Evolutionary conservation across 805 yeast species (phyloP).

Genomic region (Zygosaccharomyces gambellarensis): DNA sequence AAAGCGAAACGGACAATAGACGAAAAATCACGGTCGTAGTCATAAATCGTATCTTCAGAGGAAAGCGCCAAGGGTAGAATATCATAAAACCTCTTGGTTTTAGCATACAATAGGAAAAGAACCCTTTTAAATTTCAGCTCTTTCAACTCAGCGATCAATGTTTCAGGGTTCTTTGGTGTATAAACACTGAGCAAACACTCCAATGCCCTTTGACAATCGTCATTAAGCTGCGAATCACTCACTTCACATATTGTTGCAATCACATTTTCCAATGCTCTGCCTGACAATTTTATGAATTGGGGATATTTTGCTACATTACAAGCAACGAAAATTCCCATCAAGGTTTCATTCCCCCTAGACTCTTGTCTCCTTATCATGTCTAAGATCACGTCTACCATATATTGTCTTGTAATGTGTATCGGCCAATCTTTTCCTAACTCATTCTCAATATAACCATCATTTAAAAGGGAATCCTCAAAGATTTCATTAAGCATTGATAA

Average conservation of each 20-base stretch:
- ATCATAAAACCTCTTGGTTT: slow-evolving; percentile 13
- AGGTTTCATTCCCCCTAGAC: slow-evolving; percentile 31
- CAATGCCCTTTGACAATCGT: slow-evolving; percentile 71
- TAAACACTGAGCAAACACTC: slow-evolving; percentile 65
- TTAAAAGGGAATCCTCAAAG: slow-evolving; percentile 72
- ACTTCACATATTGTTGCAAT: slow-evolving; percentile 47
- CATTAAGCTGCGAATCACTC: slow-evolving; percentile 32
- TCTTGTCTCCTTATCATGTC: slow-evolving; percentile 44
- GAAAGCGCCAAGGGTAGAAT: slow-evolving; percentile 12
- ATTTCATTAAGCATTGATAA: slow-evolving; percentile 71
- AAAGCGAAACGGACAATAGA: slow-evolving; percentile 5
- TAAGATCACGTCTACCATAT: slow-evolving; percentile 65
- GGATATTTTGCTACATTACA: slow-evolving; percentile 78
- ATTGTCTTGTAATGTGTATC: slow-evolving; percentile 58
- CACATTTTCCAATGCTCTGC: slow-evolving; percentile 46
- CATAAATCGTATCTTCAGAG: slow-evolving; percentile 7
- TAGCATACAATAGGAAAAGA: slow-evolving; percentile 23
- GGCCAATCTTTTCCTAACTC: slow-evolving; percentile 3
- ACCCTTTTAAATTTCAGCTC: slow-evolving; percentile 22
- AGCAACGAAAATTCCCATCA: slow-evolving; percentile 66
- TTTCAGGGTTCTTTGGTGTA: slow-evolving; percentile 51
- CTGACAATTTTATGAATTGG: slow-evolving; percentile 75
- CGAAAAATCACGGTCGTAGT: slow-evolving; percentile 6
- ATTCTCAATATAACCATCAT: slow-evolving; percentile 35
- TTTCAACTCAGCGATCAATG: slow-evolving; percentile 34